Conservation (phyloP, 2,329 filamentous ascomycete species). For the Plenodomus lindquistii region DNA sequence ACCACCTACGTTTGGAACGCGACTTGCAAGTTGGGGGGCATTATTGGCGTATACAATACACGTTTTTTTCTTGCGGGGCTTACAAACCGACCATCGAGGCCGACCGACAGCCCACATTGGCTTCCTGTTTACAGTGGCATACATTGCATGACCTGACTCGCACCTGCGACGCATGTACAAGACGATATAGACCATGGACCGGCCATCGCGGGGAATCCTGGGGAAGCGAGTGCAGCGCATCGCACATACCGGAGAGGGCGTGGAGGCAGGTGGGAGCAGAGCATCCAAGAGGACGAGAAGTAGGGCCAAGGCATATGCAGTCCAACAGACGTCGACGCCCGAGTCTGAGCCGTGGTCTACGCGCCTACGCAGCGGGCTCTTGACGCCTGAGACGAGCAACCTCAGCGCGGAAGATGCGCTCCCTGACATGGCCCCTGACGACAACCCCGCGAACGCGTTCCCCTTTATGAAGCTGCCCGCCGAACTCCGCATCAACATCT, state of each 20-base stretch:
- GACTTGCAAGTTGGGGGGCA: background rate
- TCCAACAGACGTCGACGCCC: background rate
- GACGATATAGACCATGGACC: background rate
- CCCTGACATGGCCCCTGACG: background rate
- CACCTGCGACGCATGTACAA: background rate
- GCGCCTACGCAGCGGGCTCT: conserved; percentile 14
- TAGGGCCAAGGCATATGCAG: background rate
- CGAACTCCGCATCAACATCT: conserved; percentile 53
- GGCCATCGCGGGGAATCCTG: background rate
- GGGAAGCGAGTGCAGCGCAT: background rate
- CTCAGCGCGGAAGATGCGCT: conserved; percentile 12
- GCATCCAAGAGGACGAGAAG: background rate
- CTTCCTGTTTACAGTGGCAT: background rate
- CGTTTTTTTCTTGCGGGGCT: no score
- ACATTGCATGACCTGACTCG: background rate
- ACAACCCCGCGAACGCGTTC: conserved; percentile 23
- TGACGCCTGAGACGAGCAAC: conserved; percentile 25
- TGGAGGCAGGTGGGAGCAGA: background rate
- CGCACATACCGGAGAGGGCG: background rate
- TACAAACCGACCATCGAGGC: no score
- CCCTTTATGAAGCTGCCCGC: conserved; percentile 50
- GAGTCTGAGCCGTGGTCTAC: background rate
- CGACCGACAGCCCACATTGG: background rate
- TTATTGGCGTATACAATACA: background rate
- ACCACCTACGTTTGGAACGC: conserved; percentile 2